A percentile compares a stretch with the other conserved stretches of the same genome.
phyloP scores from a whole-genome alignment of 2,329 filamentous ascomycete genomes.

The Aureobasidium vineae region DNA sequence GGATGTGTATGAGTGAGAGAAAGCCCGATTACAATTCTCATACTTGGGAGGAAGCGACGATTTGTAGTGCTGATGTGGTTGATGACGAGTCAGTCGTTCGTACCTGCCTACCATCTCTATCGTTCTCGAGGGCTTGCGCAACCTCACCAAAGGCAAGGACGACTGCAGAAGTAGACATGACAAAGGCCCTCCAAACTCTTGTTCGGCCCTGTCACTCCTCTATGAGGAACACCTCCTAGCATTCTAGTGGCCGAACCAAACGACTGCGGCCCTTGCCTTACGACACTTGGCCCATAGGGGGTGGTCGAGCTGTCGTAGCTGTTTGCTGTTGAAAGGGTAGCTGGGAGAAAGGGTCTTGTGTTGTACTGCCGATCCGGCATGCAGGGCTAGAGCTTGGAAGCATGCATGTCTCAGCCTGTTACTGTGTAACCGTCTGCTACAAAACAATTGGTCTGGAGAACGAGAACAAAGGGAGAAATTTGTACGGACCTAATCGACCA shows the following conservation, averaged over 20 bases:
- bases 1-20: background rate
- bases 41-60: conserved; percentile 17
- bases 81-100: conserved; percentile 7
- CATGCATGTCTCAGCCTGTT: conserved; percentile 10
- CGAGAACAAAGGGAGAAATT: background rate
- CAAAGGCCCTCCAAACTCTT: background rate
- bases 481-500: conserved; percentile 2
- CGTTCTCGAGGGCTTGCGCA: conserved; percentile 14
- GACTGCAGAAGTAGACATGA: background rate
- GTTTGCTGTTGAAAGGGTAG: conserved; percentile 3
- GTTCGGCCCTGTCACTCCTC: background rate
- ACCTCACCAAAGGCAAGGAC: conserved; percentile 17
- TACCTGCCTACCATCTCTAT: background rate
- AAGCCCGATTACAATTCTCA: background rate
- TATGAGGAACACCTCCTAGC: background rate
- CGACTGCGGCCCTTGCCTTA: background rate
- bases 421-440: background rate
- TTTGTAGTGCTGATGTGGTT: conserved; percentile 1
- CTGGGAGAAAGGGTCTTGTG: conserved; percentile 7
- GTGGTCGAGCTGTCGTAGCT: background rate
- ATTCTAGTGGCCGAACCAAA: background rate
- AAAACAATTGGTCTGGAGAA: background rate
- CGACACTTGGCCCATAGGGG: background rate
- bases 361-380: conserved; percentile 5
- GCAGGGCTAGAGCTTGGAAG: background rate